Conservation (phyloP, 1,284 basidiomycete genomes). For the Cryptococcus maquisensis region DNA sequence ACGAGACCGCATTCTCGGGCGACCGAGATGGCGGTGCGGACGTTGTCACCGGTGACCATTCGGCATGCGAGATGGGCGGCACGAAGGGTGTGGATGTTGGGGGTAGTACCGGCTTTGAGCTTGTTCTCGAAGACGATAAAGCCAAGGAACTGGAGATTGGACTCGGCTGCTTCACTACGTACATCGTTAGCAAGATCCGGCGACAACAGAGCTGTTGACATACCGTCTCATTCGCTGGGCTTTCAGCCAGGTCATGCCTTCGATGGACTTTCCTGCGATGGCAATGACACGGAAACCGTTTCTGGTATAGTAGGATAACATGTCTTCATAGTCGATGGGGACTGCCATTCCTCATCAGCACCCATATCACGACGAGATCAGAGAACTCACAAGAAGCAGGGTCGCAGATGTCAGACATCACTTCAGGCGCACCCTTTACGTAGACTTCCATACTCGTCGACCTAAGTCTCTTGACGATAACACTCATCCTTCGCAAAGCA, state of each 20-base stretch:
- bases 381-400: constrained; percentile 67
- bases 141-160: constrained; percentile 84
- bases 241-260: constrained; percentile 92
- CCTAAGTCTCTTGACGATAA: constrained; percentile 91
- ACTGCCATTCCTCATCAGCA: constrained; percentile 54
- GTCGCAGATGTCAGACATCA: constrained; percentile 93
- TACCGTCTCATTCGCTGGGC: constrained; percentile 93
- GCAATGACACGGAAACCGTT: constrained; percentile 98
- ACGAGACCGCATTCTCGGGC: constrained; percentile 91
- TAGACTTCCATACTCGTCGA: constrained; percentile 95
- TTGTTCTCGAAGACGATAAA: constrained; percentile 99
- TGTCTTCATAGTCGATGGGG: constrained; percentile 93
- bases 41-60: constrained; percentile 99
- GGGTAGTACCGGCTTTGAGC: constrained; percentile 86
- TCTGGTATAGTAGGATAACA: constrained; percentile 94
- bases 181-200: constrained; percentile 5
- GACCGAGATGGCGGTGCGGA: constrained; percentile 93
- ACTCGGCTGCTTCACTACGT: constrained; percentile 85
- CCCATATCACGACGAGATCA: not conserved
- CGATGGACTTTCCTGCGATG: constrained; percentile 92
- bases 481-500: constrained; percentile 89
- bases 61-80: constrained; percentile 87
- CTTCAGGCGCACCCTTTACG: constrained; percentile 97
- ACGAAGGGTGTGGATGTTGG: constrained; percentile 84
- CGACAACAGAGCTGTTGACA: constrained; percentile 15